Evolutionary conservation across 1,284 basidiomycete species (phyloP), one percentile per base, ranked within the genome.

Genomic region (Naganishia sp.): DNA sequence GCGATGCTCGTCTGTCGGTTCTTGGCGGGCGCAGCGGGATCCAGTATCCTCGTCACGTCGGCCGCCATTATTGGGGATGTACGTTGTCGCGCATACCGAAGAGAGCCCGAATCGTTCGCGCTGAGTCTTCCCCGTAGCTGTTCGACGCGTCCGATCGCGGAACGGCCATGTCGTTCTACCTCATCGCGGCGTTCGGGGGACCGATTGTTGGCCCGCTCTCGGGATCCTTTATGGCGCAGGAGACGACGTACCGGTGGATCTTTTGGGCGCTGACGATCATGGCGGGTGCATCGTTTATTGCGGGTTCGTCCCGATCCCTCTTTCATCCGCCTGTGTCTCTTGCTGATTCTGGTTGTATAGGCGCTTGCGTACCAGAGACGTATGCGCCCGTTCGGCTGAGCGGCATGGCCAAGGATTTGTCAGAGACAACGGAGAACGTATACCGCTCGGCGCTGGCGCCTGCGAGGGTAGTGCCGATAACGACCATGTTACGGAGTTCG

Each of bases 161-260:
- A 50, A 58, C 74, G 10, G 86, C 87, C n/a, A 83, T 85, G 2
- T 81, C 83, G 7, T 80, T 89, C 13, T 88, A 88, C 73, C 83
- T 86, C 1, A 83, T 84, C 2, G 86, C 87, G n/a, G 87, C 88
- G 1, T 89, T 89, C 74, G 81, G 88, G 18, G 89, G 88, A 15
- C 88, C 88, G 23, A 81, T 77, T 18, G 67, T 76, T 31, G 69
- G 87, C 0, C 87, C 87, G 0, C 83, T 88, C 50, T 83, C 86
- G n/a, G 86, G 88, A 21, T 87, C 87, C n/a, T 87, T 76, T 60
- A 7, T 58, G 25, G 57, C 46, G 10, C 71, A 75, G 15, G 73
- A 70, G 3, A 50, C 76, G 60, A 47, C 63, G 13, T 78, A 84
- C 6, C 84, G 84, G 15, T 90, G 86, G 86, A 85, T 86, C 55